Conservation (phyloP, 1,139 yeast genomes). For the Kodamaea plutei region DNA sequence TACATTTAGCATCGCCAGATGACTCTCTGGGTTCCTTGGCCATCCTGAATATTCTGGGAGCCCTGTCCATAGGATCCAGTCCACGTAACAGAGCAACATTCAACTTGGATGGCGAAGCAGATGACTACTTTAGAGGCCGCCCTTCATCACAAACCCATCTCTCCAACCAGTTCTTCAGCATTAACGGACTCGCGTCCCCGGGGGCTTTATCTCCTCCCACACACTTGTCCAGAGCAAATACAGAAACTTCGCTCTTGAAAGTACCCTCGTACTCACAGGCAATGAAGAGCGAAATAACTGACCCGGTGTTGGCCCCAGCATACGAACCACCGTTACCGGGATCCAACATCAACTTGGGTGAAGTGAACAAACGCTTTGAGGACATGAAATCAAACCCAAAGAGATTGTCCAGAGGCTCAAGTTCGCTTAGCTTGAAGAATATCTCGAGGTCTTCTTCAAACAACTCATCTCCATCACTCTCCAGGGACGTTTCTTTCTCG, state of each 20-base stretch:
- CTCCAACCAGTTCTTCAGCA: conserved; percentile 1
- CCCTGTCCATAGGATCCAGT: too few species aligned
- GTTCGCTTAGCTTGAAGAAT: conserved; percentile 8
- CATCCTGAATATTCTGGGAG: too few species aligned
- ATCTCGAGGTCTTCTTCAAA: conserved; percentile 16
- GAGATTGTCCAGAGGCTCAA: conserved; percentile 4
- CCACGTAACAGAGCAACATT: conserved; percentile 36
- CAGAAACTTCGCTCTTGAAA: conserved; percentile 47
- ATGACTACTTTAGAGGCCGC: conserved; percentile 5
- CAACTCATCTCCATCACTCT: conserved; percentile 26
- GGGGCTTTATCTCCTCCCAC: conserved; percentile 47
- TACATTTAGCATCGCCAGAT: conserved; percentile 47
- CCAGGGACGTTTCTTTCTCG: conserved; percentile 25
- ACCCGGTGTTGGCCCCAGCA: conserved; percentile 57
- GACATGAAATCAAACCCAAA: too few species aligned
- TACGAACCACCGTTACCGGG: conserved; percentile 56
- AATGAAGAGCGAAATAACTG: conserved; percentile 43
- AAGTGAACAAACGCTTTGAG: conserved; percentile 23
- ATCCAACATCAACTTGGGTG: conserved; percentile 31
- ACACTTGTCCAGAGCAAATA: conserved; percentile 58
- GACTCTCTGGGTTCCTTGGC: conserved; percentile 1
- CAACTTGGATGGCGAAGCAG: conserved; percentile 36
- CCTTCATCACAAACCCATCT: conserved; percentile 1
- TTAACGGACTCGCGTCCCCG: conserved; percentile 20
- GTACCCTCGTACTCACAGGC: conserved; percentile 89